Evolutionary conservation across 2,329 filamentous ascomycete genomes (phyloP), one percentile per base, ranked within the genome.

Genomic region (Cladophialophora psammophila): DNA sequence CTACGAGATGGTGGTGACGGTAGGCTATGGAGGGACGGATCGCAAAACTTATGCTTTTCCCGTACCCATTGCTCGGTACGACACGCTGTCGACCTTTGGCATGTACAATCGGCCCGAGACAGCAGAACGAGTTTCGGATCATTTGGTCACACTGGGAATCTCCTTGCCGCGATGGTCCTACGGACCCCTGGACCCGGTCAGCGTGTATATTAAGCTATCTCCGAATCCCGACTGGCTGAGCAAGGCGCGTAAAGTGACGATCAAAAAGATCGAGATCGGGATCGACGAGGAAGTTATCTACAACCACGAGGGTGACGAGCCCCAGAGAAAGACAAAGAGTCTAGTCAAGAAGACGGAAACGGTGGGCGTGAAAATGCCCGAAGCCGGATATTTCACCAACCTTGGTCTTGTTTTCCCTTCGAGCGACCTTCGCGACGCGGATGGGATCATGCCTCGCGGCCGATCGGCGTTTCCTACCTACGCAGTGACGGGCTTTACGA

Each of bases 201-300:
- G 92, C 64, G 94, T 98, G 60, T 97, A 96, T 78, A 94, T 99
- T 78, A 96, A 96, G 78, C 81, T 99, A 26, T 91, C 91, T 8
- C 95, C 95, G 13, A 98, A 98, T 74, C 89, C 90, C 35, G 93
- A 97, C 78, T 97, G 92, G 92, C 83, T 95, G 78, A 88, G 82
- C 76, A 98, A 97, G 79, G 94, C 94, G 56, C 92, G 90, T 77
- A 92, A 92, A 76, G 94, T 98, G 61, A 94, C 92, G 52, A 96
- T 99, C 75, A 90, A 94, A 76, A 95, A 95, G 76, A 95, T 99
- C 72, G 97, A 93, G 1, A 89, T 98, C 50, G 88, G 89, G 12
- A 96, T 99, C 73, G 95, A 98, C 76, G 95, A 99, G 79, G 94
- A 98, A 77, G 96, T 98, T 66, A 96, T 95, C n/a, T 99, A 92